phyloP scores from a whole-genome alignment of 1,284 basidiomycete species.

The Microbotryomycetes sp. region DNA sequence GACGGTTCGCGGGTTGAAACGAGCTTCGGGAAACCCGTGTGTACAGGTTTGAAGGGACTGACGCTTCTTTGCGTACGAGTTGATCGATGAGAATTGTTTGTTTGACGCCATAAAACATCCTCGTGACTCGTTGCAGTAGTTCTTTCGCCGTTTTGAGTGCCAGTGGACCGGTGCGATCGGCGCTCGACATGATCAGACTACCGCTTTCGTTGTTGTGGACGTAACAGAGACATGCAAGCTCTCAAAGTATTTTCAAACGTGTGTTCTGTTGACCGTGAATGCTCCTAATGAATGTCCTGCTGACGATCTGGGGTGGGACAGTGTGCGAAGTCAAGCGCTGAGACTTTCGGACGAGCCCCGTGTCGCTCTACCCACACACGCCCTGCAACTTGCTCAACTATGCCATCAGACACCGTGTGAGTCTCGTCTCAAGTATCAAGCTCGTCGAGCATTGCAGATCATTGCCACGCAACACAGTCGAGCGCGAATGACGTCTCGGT shows the following conservation, averaged over 20 bases:
- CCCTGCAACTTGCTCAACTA: background rate
- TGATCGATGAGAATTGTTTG: constrained; percentile 89
- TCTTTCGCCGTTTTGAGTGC: constrained; percentile 25
- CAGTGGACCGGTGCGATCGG: background rate
- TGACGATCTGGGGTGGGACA: background rate
- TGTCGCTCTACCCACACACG: no score
- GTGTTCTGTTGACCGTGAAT: no score
- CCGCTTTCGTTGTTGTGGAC: no score
- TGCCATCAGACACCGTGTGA: background rate
- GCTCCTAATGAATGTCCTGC: constrained; percentile 10
- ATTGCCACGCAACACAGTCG: background rate
- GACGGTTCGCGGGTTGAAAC: background rate
- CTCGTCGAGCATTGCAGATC: no score
- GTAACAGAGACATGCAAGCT: no score
- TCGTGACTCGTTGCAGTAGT: constrained; percentile 84
- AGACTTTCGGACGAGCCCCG: no score
- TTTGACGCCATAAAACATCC: constrained; percentile 90
- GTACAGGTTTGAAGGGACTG: constrained; percentile 49
- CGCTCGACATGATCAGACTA: no score
- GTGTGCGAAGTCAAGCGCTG: no score
- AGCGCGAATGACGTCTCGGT: background rate
- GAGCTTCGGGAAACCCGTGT: no score
- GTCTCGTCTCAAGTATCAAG: background rate
- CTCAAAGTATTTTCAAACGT: no score
- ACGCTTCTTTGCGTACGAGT: constrained; percentile 84